phyloP scores from a whole-genome alignment of 2,329 filamentous ascomycete genomes.

The Trematosphaeria pertusa region DNA sequence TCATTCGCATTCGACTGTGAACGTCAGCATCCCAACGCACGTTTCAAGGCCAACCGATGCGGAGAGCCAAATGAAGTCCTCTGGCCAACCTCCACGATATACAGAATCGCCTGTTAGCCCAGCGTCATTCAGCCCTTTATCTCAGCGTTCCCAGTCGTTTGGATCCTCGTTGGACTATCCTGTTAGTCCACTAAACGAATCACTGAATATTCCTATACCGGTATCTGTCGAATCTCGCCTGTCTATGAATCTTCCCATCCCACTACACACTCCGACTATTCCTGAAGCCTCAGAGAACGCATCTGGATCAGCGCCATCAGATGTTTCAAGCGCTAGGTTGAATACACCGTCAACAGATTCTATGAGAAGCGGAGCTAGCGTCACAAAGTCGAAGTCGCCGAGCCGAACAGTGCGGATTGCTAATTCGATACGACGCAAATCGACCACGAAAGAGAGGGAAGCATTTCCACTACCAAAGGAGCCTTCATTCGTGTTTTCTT shows the following conservation, averaged over 20 bases:
- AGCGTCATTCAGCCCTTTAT: slow-evolving; percentile 9
- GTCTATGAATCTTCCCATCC: slow-evolving; percentile 34
- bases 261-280: slow-evolving; percentile 20
- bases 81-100: slow-evolving; percentile 24
- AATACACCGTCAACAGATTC: slow-evolving; percentile 24
- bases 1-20: slow-evolving; percentile 26
- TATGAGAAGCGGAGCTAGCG: slow-evolving; percentile 21
- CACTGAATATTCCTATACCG: slow-evolving; percentile 33
- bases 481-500: slow-evolving; percentile 40
- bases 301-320: slow-evolving; percentile 20
- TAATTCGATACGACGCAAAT: slow-evolving; percentile 30
- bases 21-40: slow-evolving; percentile 16
- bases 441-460: slow-evolving; percentile 22
- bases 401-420: slow-evolving; percentile 29
- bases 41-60: slow-evolving; percentile 17
- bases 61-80: slow-evolving; percentile 5
- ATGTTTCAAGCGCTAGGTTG: slow-evolving; percentile 15
- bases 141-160: slow-evolving; percentile 10
- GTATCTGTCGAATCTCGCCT: slow-evolving; percentile 19
- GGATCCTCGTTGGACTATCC: slow-evolving; percentile 22
- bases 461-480: slow-evolving; percentile 34
- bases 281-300: slow-evolving; percentile 14
- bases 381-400: slow-evolving; percentile 22
- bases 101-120: slow-evolving; percentile 33
- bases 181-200: slow-evolving; percentile 30